Percentiles rank a stretch among this genome's conserved stretches.
Conservation (phyloP, 2,329 filamentous ascomycete species). For the Aspergillus clavatus region DNA sequence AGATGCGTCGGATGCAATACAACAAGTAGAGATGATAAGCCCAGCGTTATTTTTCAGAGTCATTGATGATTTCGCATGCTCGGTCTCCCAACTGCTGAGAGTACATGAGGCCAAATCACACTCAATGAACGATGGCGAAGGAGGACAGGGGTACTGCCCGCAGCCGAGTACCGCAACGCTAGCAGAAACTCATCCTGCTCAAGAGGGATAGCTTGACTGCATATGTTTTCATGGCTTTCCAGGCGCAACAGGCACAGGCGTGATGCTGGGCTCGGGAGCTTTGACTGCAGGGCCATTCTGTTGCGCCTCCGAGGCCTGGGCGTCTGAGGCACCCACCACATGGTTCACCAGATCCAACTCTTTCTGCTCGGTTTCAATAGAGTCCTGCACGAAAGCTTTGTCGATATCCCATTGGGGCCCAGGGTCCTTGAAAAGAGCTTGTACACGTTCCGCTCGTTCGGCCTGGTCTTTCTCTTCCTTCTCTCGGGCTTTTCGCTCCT, state of each 20-base stretch:
- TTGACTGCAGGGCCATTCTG: slow-evolving; percentile 21
- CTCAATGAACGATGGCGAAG: background rate
- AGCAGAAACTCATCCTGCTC: no score
- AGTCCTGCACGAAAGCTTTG: slow-evolving; percentile 69
- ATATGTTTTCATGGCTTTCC: background rate
- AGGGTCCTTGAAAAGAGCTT: slow-evolving; percentile 72
- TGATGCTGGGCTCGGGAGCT: slow-evolving; percentile 9
- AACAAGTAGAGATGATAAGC: background rate
- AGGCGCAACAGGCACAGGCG: background rate
- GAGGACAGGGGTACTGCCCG: background rate
- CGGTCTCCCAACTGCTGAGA: no score
- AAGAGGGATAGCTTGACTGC: no score
- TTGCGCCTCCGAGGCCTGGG: slow-evolving; percentile 15
- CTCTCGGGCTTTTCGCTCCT: slow-evolving; percentile 73
- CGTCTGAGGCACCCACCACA: background rate
- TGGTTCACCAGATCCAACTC: slow-evolving; percentile 14
- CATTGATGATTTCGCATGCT: background rate
- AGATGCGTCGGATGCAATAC: background rate
- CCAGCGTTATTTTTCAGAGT: slow-evolving; percentile 3
- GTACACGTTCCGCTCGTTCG: slow-evolving; percentile 70
- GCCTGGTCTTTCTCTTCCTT: slow-evolving; percentile 70
- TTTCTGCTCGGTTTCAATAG: slow-evolving; percentile 56
- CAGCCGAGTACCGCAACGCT: no score
- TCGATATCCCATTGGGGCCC: slow-evolving; percentile 85
- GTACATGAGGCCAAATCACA: no score